Evolutionary conservation across 2,329 filamentous ascomycete genomes (phyloP).

Genomic region (Botrytis galanthina): DNA sequence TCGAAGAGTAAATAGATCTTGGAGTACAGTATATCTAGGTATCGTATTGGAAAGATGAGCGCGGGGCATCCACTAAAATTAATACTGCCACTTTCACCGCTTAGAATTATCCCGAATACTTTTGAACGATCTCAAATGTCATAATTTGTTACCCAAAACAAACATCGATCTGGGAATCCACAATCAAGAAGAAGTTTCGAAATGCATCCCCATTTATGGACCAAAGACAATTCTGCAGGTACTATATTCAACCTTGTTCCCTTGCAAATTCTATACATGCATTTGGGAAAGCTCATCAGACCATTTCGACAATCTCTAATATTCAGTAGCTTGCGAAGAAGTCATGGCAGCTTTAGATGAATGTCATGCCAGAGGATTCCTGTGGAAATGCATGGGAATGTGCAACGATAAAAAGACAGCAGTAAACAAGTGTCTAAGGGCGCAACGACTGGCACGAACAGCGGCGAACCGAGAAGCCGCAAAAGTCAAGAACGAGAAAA

Average conservation of each 20-base stretch:
- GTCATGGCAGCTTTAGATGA: slow-evolving; percentile 92
- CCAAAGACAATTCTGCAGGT: slow-evolving; percentile 81
- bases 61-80: slow-evolving; percentile 12
- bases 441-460: slow-evolving; percentile 76
- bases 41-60: not conserved
- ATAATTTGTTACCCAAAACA: slow-evolving; percentile 6
- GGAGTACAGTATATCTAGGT: not conserved
- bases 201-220: slow-evolving; percentile 98
- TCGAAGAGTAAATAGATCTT: not conserved
- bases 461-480: slow-evolving; percentile 71
- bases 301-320: slow-evolving; percentile 22
- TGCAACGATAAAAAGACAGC: slow-evolving; percentile 84
- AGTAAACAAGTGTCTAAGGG: slow-evolving; percentile 81
- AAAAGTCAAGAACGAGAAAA: slow-evolving; percentile 66
- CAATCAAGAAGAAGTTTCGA: slow-evolving; percentile 35
- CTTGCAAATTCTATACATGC: not conserved
- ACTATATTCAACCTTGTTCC: slow-evolving; percentile 34
- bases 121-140: not conserved
- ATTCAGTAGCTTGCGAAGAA: slow-evolving; percentile 77
- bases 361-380: slow-evolving; percentile 88
- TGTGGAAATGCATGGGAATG: slow-evolving; percentile 86
- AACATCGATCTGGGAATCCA: not conserved
- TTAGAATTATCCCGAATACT: slow-evolving; percentile 3
- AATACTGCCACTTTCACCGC: slow-evolving; percentile 17
- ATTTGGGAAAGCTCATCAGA: not conserved